Percentiles rank a stretch among this genome's conserved stretches.
Conservation (phyloP, 2,329 filamentous ascomycete genomes). For the Arthroderma uncinatum region DNA sequence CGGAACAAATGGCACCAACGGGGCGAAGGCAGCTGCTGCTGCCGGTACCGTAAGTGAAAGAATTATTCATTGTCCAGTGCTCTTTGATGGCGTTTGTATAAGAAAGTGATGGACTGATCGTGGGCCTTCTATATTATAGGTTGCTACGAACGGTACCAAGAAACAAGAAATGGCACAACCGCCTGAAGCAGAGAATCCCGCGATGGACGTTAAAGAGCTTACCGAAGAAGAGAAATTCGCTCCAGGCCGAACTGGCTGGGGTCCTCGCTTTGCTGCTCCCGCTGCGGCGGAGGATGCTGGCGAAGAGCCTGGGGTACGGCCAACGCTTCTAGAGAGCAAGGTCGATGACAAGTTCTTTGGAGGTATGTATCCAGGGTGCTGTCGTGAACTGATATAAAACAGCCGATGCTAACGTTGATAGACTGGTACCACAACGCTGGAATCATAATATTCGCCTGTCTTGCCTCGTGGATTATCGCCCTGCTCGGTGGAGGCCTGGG, state of each 20-base stretch:
- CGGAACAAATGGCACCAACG: background rate
- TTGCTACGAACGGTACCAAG: too few relatives aligned
- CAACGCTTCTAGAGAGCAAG: constrained; percentile 73
- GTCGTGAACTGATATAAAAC: background rate
- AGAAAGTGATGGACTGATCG: background rate
- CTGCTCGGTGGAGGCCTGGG: constrained; percentile 80
- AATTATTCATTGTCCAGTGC: too few relatives aligned
- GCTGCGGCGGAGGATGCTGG: constrained; percentile 42
- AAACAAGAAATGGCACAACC: background rate
- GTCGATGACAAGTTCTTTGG: constrained; percentile 86
- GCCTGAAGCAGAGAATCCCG: constrained; percentile 8
- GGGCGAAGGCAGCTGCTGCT: constrained; percentile 29
- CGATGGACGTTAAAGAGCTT: constrained; percentile 40
- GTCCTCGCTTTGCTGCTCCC: constrained; percentile 61
- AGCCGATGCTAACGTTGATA: constrained; percentile 24
- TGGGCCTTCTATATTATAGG: background rate
- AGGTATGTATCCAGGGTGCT: constrained; percentile 40
- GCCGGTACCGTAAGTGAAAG: constrained; percentile 55
- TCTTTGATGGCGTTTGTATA: too few relatives aligned
- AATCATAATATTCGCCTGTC: constrained; percentile 85
- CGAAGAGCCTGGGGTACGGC: constrained; percentile 70
- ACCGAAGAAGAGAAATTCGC: constrained; percentile 47
- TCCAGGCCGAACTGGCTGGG: constrained; percentile 66
- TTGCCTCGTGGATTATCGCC: constrained; percentile 81
- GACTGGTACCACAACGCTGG: constrained; percentile 98